Evolutionary conservation across 75 land plant species (phyloP).

Genomic region (Azolla pinnata): DNA sequence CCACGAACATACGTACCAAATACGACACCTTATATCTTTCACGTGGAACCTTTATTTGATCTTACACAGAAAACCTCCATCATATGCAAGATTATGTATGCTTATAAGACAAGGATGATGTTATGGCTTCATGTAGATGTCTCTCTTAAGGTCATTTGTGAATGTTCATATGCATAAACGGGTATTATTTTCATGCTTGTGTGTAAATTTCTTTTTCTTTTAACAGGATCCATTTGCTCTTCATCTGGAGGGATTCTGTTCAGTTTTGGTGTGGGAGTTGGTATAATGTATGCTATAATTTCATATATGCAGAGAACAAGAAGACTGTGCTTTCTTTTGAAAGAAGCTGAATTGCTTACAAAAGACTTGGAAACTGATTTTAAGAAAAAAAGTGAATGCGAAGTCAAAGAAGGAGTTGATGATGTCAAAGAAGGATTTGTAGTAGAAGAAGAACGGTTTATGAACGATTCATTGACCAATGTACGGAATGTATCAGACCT

Average conservation of each 20-base stretch:
- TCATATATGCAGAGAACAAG: constrained; percentile 40
- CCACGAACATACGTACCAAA: too few species aligned
- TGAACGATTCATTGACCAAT: neutral
- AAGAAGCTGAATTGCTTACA: constrained; percentile 49
- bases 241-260: constrained; percentile 28
- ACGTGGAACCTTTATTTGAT: too few species aligned
- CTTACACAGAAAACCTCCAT: too few species aligned
- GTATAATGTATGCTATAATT: constrained; percentile 36
- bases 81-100: too few species aligned
- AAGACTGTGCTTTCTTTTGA: constrained; percentile 44
- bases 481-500: neutral
- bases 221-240: constrained; percentile 17
- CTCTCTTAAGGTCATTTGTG: neutral
- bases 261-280: constrained; percentile 66
- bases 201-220: constrained; percentile 1
- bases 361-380: constrained; percentile 76
- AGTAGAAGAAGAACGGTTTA: too few species aligned
- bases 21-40: too few species aligned
- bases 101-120: too few species aligned
- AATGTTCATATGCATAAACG: too few species aligned
- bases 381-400: constrained; percentile 34
- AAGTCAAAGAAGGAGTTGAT: too few species aligned
- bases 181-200: too few species aligned
- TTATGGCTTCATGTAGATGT: too few species aligned
- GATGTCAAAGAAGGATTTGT: too few species aligned